These are phyloP conservation scores for Diaporthe aspalathi DNA, from an alignment of 2,329 filamentous ascomycete species.

Conservation along the genomic window DNA sequence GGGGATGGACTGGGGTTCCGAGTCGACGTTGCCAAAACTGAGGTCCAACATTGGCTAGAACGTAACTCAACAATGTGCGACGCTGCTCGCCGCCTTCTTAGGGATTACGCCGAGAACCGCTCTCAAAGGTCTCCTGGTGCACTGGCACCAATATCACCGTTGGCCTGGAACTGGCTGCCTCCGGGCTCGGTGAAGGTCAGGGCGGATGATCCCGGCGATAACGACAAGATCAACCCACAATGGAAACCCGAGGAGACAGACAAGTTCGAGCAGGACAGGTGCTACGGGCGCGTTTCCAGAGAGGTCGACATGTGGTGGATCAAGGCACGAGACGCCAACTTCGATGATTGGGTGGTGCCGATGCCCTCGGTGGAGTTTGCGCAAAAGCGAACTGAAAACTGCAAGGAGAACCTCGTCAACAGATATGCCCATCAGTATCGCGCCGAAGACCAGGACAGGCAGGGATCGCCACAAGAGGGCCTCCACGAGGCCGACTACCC, in stretches of 20 bases:
- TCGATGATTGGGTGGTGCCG: conserved; percentile 66
- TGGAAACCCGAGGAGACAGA: conserved; percentile 65
- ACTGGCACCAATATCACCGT: conserved; percentile 61
- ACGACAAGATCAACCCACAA: conserved; percentile 57
- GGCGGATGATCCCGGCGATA: conserved; percentile 50
- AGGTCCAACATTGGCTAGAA: conserved; percentile 72
- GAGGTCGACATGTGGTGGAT: conserved; percentile 76
- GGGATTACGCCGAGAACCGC: conserved; percentile 64
- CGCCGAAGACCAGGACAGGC: conserved; percentile 53
- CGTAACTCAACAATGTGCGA: conserved; percentile 70
- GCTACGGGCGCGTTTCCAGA: conserved; percentile 70
- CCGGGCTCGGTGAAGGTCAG: conserved; percentile 49
- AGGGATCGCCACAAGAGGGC: conserved; percentile 49
- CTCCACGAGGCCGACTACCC: conserved; percentile 54
- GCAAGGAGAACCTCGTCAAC: conserved; percentile 69
- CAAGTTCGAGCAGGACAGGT: conserved; percentile 69
- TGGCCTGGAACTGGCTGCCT: conserved; percentile 68
- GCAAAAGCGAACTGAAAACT: conserved; percentile 66
- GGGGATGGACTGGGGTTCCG: conserved; percentile 65
- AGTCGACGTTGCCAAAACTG: conserved; percentile 67
- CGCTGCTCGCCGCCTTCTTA: conserved; percentile 64
- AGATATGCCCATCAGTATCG: conserved; percentile 62
- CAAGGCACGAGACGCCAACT: conserved; percentile 69
- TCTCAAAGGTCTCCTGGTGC: conserved; percentile 62
- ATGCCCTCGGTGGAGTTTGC: conserved; percentile 73